Base-by-base conservation (phyloP, 2,329 filamentous ascomycete species). In the Pezicula neosporulosa region DNA sequence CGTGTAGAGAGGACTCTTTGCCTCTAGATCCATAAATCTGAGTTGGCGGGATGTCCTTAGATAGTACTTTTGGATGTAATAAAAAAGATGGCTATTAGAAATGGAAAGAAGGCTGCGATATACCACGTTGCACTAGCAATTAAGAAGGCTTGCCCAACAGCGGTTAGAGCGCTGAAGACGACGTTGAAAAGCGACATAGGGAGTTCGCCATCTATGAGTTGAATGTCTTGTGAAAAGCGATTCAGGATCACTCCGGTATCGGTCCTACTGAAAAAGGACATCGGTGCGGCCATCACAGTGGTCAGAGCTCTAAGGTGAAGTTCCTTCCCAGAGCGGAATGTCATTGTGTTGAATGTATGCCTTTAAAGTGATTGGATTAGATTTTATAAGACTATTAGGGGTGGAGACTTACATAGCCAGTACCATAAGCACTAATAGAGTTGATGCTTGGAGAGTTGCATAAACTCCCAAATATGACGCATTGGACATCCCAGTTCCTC, bases 41-140 rank as follows among this genome's bases (percentile, higher is more conserved):
- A 77, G 55, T 55, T 76, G 74, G 2, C 74, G 70, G 2, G 72
- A 75, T 6, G 74, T 77, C 7, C 72, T 67, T 15, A 77, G 1
- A 73, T 61, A 77, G 46, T 71, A 63, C 42, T 70, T 71, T 51
- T 74, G 72, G 33, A 52, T 41, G 8, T 36, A 45, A 38, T 52
- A 52, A 27, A 52, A 27, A 52, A 49, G 3, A 44, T 45, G 18
- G 42, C 41, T n/a, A 52, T 21, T 19, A 52, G 16, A 13, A 49
- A 44, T 59, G 53, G 76, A 6, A 48, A 46, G 1, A 44, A 44
- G 19, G 38, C 19, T 18, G 33, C 48, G 35, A 51, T 33, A 28
- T 53, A 53, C 8, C 37, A 27, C 10, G 35, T 4, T 72, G 63
- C 10, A 69, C 55, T 0, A 70, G 72, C 46, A 72, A 69, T 33